A percentile compares a stretch with the other conserved stretches of the same genome.
Evolutionary conservation across 352 stramenopile species (phyloP).

Genomic region (Heterotrichella gracilis): DNA sequence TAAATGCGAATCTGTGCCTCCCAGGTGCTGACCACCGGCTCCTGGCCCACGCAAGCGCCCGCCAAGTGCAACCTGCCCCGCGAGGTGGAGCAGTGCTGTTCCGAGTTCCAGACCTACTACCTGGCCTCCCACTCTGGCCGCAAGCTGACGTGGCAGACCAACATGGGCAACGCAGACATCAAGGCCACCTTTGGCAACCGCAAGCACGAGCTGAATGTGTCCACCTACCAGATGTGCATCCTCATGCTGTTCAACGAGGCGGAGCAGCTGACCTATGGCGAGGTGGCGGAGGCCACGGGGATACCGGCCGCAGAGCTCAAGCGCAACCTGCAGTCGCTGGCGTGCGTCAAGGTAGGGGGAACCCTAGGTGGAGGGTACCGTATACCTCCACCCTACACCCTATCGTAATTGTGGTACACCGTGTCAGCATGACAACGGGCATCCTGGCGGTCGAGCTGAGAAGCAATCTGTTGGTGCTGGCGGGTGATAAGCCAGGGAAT

Average conservation of each 20-base stretch:
- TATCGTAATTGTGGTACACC: too few relatives aligned
- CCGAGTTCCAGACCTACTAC: conserved; percentile 66
- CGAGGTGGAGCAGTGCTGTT: conserved; percentile 35
- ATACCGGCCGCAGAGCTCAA: conserved; percentile 38
- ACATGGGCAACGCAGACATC: conserved; percentile 53
- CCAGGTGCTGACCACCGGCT: conserved; percentile 43
- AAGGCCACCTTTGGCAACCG: conserved; percentile 43
- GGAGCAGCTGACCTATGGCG: conserved; percentile 35
- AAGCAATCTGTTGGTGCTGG: too few relatives aligned
- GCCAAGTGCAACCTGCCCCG: conserved; percentile 40
- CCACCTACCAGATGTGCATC: conserved; percentile 89
- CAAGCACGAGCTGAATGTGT: conserved; percentile 69
- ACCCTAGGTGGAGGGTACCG: too few relatives aligned
- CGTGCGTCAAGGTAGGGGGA: too few relatives aligned
- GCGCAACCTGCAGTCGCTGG: conserved; percentile 56
- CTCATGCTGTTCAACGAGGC: conserved; percentile 74
- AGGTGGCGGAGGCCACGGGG: conserved; percentile 47
- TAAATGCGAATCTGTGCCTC: too few relatives aligned
- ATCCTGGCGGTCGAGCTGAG: too few relatives aligned
- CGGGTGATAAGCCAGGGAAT: too few relatives aligned
- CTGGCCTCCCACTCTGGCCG: conserved; percentile 56
- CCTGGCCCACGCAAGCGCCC: conserved; percentile 44
- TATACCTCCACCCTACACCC: too few relatives aligned
- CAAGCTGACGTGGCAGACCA: conserved; percentile 71
- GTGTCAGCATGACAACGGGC: too few relatives aligned